Percentiles rank a stretch among this genome's conserved stretches.
These are phyloP conservation scores for Serendipita sp. DNA, from an alignment of 768 basidiomycete species.

Conservation along the genomic window DNA sequence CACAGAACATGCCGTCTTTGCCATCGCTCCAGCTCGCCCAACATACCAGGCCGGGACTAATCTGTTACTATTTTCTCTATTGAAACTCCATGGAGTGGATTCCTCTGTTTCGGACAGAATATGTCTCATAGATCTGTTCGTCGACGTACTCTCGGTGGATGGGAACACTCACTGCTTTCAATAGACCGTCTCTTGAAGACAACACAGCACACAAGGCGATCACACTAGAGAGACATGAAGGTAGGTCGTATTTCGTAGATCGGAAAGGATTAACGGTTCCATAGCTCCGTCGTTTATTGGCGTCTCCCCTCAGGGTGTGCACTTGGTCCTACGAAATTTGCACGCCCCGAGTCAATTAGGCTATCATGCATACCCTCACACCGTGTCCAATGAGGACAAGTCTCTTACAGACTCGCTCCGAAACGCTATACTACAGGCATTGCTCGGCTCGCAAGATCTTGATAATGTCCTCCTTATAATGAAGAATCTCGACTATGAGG, in stretches of 20 bases:
- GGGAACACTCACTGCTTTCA: too few species aligned
- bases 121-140: too few species aligned
- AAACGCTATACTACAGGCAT: not conserved
- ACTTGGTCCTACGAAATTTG: not conserved
- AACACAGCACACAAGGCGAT: not conserved
- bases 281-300: not conserved
- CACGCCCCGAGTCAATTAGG: not conserved
- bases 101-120: too few species aligned
- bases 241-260: not conserved
- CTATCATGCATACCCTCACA: not conserved
- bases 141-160: too few species aligned
- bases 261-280: too few species aligned
- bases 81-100: too few species aligned
- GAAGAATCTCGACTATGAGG: not conserved
- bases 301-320: not conserved
- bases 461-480: not conserved
- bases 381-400: not conserved
- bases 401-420: not conserved
- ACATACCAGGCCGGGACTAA: too few species aligned
- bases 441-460: not conserved
- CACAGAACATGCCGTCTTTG: not conserved
- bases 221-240: not conserved
- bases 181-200: not conserved
- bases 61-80: too few species aligned
- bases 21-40: not conserved